Evolutionary conservation across 1,284 basidiomycete species (phyloP), one percentile per base, ranked within the genome.

Genomic region (Cutaneotrichosporon sp.): DNA sequence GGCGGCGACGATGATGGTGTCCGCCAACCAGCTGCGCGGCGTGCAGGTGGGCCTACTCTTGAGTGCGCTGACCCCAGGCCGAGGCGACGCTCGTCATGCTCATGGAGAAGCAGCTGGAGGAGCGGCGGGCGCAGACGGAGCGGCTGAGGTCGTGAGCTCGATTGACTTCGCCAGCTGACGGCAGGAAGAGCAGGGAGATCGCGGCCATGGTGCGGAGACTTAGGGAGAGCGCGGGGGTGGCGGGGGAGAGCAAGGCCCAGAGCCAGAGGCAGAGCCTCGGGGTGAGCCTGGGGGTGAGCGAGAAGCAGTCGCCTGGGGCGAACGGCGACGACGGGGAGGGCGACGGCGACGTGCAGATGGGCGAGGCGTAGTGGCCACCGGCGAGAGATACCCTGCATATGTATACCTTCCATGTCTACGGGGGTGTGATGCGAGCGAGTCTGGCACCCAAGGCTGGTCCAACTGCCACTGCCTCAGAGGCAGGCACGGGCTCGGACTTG

Each of bases 11-110:
- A 75, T 78, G 72, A 78, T 78, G 73, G 70, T 78, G 0, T 61
- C 72, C 6, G 71, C 72, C 2, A 78, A 78, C 54, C 72, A 75
- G 64, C 68, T 74, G 4, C 64, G 76, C 3, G 66, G 69, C 6
- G 67, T 73, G 4, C 76, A 78, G 51, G 71, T 72, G 42, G 46
- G 49, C 61, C 8, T 5, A 16, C 8, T 8, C 6, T 13, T 22
- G 29, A 29, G 4, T 55, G 16, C 29, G 24, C 56, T 54, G 50
- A 63, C 56, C 18, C 2, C 47, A 73, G 70, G 75, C 75, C 42
- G 76, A 78, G 47, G 67, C 71, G 27, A 77, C 76, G n/a, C 63
- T 78, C 20, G 72, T 77, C 11, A 59, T 78, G 63, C 64, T 78
- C 29, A 72, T 78, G 71, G 75, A 78, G 66, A 74, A 72, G 60